A percentile compares a stretch with the other conserved stretches of the same genome.
Evolutionary conservation across 2,329 filamentous ascomycete genomes (phyloP).

Genomic region (Cercospora sp.): DNA sequence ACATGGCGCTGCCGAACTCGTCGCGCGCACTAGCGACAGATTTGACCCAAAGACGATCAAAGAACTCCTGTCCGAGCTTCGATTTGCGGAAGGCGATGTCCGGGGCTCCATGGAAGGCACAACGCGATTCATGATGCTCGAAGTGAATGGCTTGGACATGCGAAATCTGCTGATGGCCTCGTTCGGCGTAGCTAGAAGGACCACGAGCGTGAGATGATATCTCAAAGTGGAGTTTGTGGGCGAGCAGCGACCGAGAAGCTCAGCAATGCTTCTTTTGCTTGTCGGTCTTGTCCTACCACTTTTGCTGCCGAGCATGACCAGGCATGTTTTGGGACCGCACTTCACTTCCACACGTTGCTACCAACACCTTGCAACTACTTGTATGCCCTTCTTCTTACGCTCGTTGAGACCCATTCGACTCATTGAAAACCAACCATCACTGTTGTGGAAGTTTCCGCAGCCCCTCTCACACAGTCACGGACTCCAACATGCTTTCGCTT

Average conservation of each 20-base stretch:
- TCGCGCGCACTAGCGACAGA: background rate
- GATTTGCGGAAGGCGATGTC: background rate
- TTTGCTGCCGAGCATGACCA: background rate
- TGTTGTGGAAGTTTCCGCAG: background rate
- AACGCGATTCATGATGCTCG: background rate
- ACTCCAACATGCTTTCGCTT: slow-evolving; percentile 7
- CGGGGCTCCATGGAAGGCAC: background rate
- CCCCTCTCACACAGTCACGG: background rate
- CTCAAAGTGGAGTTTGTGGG: background rate
- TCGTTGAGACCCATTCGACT: background rate
- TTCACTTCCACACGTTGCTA: background rate
- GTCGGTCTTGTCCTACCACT: background rate
- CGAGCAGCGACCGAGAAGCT: background rate
- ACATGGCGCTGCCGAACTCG: background rate
- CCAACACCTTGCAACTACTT: background rate
- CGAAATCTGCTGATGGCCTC: background rate
- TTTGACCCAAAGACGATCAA: background rate
- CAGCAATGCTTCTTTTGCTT: background rate
- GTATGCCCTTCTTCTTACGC: background rate
- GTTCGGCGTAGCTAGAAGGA: background rate
- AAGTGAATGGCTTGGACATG: background rate
- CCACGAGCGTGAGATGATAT: background rate
- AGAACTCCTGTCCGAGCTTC: background rate
- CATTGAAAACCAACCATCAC: background rate
- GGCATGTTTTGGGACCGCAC: background rate